phyloP scores from a whole-genome alignment of 345 rosid species.

The Nephelium lappaceum region DNA sequence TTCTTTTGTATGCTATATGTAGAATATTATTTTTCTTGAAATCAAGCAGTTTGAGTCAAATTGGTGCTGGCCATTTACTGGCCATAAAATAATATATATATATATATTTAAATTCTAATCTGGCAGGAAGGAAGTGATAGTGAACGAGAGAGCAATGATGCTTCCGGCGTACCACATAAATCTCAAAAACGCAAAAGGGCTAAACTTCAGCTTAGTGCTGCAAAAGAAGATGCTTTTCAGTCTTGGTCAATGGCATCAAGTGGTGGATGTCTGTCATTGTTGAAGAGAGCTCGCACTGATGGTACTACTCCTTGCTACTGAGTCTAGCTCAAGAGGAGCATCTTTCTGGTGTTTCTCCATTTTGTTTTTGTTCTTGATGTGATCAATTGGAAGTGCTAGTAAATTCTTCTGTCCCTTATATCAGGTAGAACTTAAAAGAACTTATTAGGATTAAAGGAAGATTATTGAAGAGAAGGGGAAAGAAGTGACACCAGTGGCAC shows the following conservation, averaged over 20 bases:
- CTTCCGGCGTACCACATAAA: conserved; percentile 45
- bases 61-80: conserved; percentile 4
- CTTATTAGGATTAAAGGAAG: neutral
- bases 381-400: neutral
- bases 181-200: conserved; percentile 64
- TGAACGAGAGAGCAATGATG: conserved; percentile 71
- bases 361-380: neutral
- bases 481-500: neutral
- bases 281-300: conserved; percentile 65
- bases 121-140: conserved; percentile 79
- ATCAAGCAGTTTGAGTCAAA: neutral
- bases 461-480: neutral
- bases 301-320: conserved; percentile 45
- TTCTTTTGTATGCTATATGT: neutral
- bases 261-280: conserved; percentile 77
- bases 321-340: conserved; percentile 7
- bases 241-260: conserved; percentile 41
- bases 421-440: neutral
- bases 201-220: conserved; percentile 48
- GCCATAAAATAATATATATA: neutral
- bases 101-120: conserved; percentile 14
- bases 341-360: conserved; percentile 10
- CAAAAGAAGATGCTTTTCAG: conserved; percentile 52
- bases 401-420: neutral
- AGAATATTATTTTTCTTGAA: conserved; percentile 1